phyloP scores from a whole-genome alignment of 2,329 filamentous ascomycete species.

The Colletotrichum caudatum region DNA sequence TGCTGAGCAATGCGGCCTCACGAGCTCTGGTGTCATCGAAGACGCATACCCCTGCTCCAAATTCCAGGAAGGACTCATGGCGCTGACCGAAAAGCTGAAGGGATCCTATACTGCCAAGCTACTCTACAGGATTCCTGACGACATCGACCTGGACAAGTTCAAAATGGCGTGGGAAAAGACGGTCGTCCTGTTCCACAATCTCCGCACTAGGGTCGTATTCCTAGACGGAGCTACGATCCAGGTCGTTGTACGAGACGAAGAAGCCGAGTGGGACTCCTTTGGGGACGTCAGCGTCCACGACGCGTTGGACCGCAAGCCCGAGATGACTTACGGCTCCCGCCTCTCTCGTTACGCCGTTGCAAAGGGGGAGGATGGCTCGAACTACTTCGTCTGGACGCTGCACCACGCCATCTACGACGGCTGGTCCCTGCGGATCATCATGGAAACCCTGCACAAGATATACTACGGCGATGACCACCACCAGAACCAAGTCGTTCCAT shows the following conservation, averaged over 20 bases:
- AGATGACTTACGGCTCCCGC: constrained; percentile 41
- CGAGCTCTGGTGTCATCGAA: constrained; percentile 10
- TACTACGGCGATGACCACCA: constrained; percentile 6
- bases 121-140: constrained; percentile 15
- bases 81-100: constrained; percentile 40
- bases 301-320: neutral
- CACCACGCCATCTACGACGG: constrained; percentile 43
- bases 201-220: constrained; percentile 43
- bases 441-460: constrained; percentile 6
- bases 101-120: constrained; percentile 40
- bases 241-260: constrained; percentile 46
- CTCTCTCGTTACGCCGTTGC: constrained; percentile 41
- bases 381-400: constrained; percentile 37
- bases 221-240: constrained; percentile 51
- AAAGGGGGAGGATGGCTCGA: neutral
- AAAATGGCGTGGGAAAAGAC: constrained; percentile 42
- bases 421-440: constrained; percentile 24
- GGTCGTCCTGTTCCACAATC: constrained; percentile 34
- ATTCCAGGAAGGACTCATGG: constrained; percentile 41
- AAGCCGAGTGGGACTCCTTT: constrained; percentile 2
- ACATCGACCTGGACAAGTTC: constrained; percentile 37
- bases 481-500: neutral
- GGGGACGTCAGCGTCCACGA: neutral
- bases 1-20: constrained; percentile 14
- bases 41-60: constrained; percentile 34